Evolutionary conservation across 2,329 filamentous ascomycete species (phyloP), one percentile per base, ranked within the genome.

Genomic region (Tolypocladium pustulatum): DNA sequence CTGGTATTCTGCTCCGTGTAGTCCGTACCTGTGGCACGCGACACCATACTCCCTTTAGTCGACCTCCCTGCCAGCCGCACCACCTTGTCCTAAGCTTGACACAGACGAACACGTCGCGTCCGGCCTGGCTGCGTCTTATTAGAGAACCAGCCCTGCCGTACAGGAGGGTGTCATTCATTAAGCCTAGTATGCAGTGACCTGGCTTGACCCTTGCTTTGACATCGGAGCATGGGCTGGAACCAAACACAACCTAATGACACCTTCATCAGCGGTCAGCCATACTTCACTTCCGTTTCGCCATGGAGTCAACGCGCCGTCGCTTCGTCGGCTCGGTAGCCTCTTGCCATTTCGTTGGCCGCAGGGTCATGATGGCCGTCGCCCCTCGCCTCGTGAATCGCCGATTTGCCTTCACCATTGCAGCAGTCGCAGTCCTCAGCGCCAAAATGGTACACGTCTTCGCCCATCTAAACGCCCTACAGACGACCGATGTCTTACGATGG

Each of bases 391-490:
- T 55, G 3, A 64, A 61, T 52, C 60, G 41, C 13, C 61, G 61
- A 13, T 67, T 67, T 34, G 58, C 64, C 32, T 66, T 67, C 52
- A 54, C 64, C 22, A 52, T 67, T n/a, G 60, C 60, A 10, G 60
- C 61, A 3, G 58, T 66, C 59, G 49, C 65, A 9, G 59, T 64
- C 52, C 58, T 67, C 32, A 58, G 57, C 10, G 61, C 63, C 54
- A 68, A 68, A 57, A 37, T 57, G 32, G 59, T 64, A 17, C 67
- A 68, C 59, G 58, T 68, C 54, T 62, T 59, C 54, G 62, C 61
- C 20, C 64, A 68, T 49, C 55, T 63, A 1, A 54, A 59, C 15
- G 62, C 66, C 3, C 46, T 69, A 20, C 58, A 61, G 6, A 57
- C 57, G 1, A 51, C 56, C 10, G 58, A 65, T 30, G 37, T 67